A percentile compares a stretch with the other conserved stretches of the same genome.
Conservation (phyloP, 371 early-diverging fungal genomes). For the Rhizopus sp. region DNA sequence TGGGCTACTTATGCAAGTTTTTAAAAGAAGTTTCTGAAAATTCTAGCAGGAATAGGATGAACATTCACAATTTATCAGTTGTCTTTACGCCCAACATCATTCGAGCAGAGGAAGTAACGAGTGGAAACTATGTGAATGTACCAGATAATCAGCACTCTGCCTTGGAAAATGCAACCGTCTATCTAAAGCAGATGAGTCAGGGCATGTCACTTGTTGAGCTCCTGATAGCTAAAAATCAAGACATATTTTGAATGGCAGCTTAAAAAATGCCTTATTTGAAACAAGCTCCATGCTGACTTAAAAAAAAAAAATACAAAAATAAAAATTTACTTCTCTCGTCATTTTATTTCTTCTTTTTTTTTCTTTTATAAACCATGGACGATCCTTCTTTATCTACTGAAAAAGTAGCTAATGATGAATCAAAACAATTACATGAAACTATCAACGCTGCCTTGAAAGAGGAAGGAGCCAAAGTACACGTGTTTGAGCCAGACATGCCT, state of each 20-base stretch:
- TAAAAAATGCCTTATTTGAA: neutral
- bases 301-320: conserved; percentile 1
- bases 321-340: neutral
- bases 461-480: conserved; percentile 19
- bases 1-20: conserved; percentile 67
- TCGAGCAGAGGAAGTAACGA: conserved; percentile 53
- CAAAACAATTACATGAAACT: conserved; percentile 16
- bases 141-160: conserved; percentile 27
- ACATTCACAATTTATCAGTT: conserved; percentile 78
- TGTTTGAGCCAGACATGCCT: conserved; percentile 28
- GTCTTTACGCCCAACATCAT: conserved; percentile 90
- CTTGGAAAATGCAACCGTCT: conserved; percentile 27
- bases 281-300: conserved; percentile 2
- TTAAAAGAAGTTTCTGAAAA: conserved; percentile 63
- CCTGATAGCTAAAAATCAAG: conserved; percentile 20
- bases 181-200: conserved; percentile 37
- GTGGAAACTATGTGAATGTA: conserved; percentile 11
- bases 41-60: conserved; percentile 76
- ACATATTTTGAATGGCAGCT: conserved; percentile 10
- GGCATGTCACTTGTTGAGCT: conserved; percentile 32
- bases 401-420: conserved; percentile 13
- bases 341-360: neutral
- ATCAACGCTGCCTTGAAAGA: conserved; percentile 18
- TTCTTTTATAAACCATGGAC: conserved; percentile 1
- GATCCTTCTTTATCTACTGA: neutral